Conservation (phyloP, 1,284 basidiomycete genomes). For the Moesziomyces antarcticus region DNA sequence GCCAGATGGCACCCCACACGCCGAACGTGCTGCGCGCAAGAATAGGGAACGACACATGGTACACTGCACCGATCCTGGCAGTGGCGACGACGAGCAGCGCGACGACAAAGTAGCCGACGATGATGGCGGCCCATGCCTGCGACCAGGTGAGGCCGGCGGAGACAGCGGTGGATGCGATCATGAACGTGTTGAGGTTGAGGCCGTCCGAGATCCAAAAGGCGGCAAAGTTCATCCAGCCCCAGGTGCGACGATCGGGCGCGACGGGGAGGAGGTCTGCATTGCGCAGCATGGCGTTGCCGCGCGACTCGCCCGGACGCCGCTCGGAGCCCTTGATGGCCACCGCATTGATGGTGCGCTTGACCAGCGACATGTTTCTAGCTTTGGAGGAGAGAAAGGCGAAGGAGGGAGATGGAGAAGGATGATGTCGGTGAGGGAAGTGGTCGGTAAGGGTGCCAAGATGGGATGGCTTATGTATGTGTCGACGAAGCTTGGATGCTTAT, state of each 20-base stretch:
- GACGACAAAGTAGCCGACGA: slow-evolving; percentile 77
- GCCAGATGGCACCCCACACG: slow-evolving; percentile 83
- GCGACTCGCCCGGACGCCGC: slow-evolving; percentile 35
- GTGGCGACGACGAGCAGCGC: slow-evolving; percentile 82
- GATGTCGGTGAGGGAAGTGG: background rate
- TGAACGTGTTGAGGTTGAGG: slow-evolving; percentile 57
- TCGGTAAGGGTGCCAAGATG: no score
- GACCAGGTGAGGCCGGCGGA: slow-evolving; percentile 56
- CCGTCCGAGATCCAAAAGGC: slow-evolving; percentile 64
- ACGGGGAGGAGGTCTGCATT: slow-evolving; percentile 59
- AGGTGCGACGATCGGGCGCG: slow-evolving; percentile 48
- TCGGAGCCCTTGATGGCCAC: slow-evolving; percentile 42
- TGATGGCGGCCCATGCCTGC: slow-evolving; percentile 55
- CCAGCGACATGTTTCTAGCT: slow-evolving; percentile 23
- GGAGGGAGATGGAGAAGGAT: background rate
- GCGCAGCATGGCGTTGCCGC: slow-evolving; percentile 38
- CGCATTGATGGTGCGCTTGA: slow-evolving; percentile 30
- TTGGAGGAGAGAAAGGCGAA: background rate
- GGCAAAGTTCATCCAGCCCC: slow-evolving; percentile 50
- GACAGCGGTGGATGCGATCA: slow-evolving; percentile 44
- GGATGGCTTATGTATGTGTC: no score
- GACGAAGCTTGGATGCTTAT: no score
- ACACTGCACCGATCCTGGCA: slow-evolving; percentile 76
- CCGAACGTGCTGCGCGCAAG: slow-evolving; percentile 79
- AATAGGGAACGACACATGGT: slow-evolving; percentile 79